phyloP scores from a whole-genome alignment of 164 flowering plant species.

The Nymphaea colorata region DNA sequence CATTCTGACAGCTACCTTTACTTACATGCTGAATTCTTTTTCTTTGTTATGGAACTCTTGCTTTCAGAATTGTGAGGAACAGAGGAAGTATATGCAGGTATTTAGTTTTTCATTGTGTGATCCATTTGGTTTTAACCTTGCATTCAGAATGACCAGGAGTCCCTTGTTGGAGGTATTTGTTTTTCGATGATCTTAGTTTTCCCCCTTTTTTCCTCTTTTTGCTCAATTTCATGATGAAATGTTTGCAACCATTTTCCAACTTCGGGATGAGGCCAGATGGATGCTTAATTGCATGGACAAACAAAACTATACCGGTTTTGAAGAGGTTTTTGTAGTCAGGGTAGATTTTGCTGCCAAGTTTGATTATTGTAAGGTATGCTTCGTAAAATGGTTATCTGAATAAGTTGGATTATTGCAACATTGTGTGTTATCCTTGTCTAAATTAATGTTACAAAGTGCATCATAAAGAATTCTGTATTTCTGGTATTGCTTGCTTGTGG shows the following conservation, averaged over 20 bases:
- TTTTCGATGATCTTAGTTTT: not conserved
- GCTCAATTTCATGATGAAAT: not conserved
- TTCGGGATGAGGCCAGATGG: slow-evolving; percentile 65
- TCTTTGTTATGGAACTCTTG: too few relatives aligned
- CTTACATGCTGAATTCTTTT: too few relatives aligned
- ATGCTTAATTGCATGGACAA: slow-evolving; percentile 49
- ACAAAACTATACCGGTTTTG: slow-evolving; percentile 64
- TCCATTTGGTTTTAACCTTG: slow-evolving; percentile 48
- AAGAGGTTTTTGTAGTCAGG: slow-evolving; percentile 62
- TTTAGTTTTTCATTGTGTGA: slow-evolving; percentile 60
- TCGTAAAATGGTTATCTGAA: not conserved
- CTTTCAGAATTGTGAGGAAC: slow-evolving; percentile 37
- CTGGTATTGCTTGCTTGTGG: too few relatives aligned
- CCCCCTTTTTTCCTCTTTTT: not conserved
- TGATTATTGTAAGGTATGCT: slow-evolving; percentile 71
- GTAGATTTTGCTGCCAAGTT: slow-evolving; percentile 69
- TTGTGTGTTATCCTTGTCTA: too few relatives aligned
- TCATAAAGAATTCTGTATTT: too few relatives aligned
- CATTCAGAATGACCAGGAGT: slow-evolving; percentile 51
- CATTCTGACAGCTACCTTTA: too few relatives aligned
- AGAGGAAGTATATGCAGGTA: slow-evolving; percentile 26
- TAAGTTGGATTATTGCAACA: too few relatives aligned
- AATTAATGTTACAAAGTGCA: too few relatives aligned
- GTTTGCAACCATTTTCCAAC: too few relatives aligned
- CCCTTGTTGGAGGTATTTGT: slow-evolving; percentile 51